Conservation (phyloP, 1,284 basidiomycete species). For the Cutaneotrichosporon sp. region DNA sequence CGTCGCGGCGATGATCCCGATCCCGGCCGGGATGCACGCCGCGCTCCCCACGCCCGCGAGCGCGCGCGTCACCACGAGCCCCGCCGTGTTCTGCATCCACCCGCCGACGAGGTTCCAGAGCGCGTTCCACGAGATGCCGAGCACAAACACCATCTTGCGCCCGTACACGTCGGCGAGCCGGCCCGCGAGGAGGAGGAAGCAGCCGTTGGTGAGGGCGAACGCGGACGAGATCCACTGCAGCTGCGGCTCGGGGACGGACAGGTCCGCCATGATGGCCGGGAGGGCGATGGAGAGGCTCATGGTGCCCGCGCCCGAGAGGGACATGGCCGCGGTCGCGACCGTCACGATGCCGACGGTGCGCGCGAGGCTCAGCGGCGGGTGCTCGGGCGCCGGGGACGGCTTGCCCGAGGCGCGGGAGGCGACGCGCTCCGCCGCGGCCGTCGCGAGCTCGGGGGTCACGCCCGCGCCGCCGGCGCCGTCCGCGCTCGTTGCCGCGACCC, state of each 20-base stretch:
- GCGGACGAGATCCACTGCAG: conserved; percentile 69
- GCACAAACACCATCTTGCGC: conserved; percentile 63
- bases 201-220: conserved; percentile 62
- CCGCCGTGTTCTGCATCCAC: conserved; percentile 44
- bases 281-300: conserved; percentile 60
- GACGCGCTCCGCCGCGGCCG: conserved; percentile 3
- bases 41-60: conserved; percentile 36
- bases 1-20: conserved; percentile 73
- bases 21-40: conserved; percentile 43
- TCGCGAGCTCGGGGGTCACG: conserved; percentile 19
- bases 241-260: conserved; percentile 53
- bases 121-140: conserved; percentile 56
- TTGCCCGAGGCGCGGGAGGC: background rate
- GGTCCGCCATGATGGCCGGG: conserved; percentile 62
- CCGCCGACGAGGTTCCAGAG: conserved; percentile 46
- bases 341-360: conserved; percentile 20
- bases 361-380: conserved; percentile 7
- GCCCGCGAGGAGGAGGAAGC: conserved; percentile 69
- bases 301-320: conserved; percentile 23
- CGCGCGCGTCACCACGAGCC: conserved; percentile 40
- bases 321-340: conserved; percentile 20
- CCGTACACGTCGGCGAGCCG: conserved; percentile 72
- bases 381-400: background rate
- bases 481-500: conserved; percentile 9
- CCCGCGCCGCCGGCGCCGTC: conserved; percentile 8